Evolutionary conservation across 2,329 filamentous ascomycete genomes (phyloP).

Genomic region (Penicillium sp.): DNA sequence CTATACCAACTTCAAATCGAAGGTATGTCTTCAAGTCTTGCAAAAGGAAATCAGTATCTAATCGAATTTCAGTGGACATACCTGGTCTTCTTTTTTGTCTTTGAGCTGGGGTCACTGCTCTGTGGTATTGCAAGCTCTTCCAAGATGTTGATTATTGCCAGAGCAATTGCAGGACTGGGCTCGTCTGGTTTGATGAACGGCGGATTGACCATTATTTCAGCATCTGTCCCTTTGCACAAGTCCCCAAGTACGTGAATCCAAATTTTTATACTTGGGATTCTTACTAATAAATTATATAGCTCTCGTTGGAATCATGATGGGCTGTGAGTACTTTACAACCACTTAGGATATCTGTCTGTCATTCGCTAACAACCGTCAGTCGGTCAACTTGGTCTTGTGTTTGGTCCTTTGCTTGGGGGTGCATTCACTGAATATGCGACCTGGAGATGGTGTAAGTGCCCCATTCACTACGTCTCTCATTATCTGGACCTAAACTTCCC

Average conservation of each 20-base stretch:
- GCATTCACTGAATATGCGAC: slow-evolving; percentile 18
- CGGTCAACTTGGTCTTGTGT: slow-evolving; percentile 11
- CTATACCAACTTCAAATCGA: slow-evolving; percentile 42
- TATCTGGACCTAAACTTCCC: not conserved
- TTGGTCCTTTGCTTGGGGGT: slow-evolving; percentile 16
- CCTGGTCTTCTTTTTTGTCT: slow-evolving; percentile 25
- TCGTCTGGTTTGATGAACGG: slow-evolving; percentile 26
- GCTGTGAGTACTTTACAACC: slow-evolving; percentile 8
- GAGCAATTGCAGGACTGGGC: slow-evolving; percentile 28
- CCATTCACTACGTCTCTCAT: not conserved
- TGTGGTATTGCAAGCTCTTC: slow-evolving; percentile 26
- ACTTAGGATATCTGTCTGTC: not conserved
- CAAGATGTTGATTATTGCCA: slow-evolving; percentile 28
- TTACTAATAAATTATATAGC: slow-evolving; percentile 4
- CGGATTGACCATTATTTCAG: slow-evolving; percentile 23
- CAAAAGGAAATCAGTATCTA: not conserved
- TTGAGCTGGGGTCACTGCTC: slow-evolving; percentile 28
- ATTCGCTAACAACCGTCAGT: slow-evolving; percentile 5
- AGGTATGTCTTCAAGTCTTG: slow-evolving; percentile 18
- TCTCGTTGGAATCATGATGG: slow-evolving; percentile 17
- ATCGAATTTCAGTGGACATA: slow-evolving; percentile 20
- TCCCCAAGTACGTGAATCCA: slow-evolving; percentile 17
- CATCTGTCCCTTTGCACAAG: slow-evolving; percentile 23
- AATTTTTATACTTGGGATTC: not conserved
- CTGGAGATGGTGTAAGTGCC: slow-evolving; percentile 20